A percentile compares a stretch with the other conserved stretches of the same genome.
Evolutionary conservation across 2,329 filamentous ascomycete genomes (phyloP).

Genomic region (Dothistroma pini): DNA sequence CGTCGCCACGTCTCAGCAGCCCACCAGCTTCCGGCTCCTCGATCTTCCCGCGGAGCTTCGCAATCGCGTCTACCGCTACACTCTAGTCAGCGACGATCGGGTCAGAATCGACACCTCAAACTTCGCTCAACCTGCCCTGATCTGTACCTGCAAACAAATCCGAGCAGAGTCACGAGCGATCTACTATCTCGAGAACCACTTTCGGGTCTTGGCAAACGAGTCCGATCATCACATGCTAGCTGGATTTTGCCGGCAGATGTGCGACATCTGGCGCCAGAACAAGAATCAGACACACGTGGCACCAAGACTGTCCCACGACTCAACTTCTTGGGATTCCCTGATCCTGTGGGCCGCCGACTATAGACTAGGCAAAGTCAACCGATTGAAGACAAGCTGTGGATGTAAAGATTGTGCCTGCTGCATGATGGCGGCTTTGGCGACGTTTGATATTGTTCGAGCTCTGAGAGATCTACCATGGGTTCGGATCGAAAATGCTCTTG

Average conservation of each 20-base stretch:
- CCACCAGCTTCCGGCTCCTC: slow-evolving; percentile 20
- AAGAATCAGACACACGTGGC: neutral
- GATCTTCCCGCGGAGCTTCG: slow-evolving; percentile 41
- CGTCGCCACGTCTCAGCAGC: too few relatives aligned
- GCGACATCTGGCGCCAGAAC: neutral
- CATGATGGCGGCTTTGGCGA: too few relatives aligned
- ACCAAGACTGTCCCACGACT: neutral
- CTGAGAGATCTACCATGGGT: neutral
- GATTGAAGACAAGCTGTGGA: neutral
- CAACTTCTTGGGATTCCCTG: neutral
- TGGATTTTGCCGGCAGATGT: neutral
- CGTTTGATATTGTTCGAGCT: neutral
- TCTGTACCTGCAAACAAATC: slow-evolving; percentile 44
- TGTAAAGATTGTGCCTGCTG: neutral
- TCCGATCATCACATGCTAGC: neutral
- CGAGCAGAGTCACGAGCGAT: slow-evolving; percentile 41
- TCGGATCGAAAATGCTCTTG: neutral
- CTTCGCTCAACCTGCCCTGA: slow-evolving; percentile 39
- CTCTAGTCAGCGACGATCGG: slow-evolving; percentile 35
- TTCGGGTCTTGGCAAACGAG: slow-evolving; percentile 18
- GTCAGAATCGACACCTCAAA: slow-evolving; percentile 23
- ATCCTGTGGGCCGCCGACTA: neutral
- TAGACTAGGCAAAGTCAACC: too few relatives aligned
- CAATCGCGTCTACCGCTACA: slow-evolving; percentile 42
- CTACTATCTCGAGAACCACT: slow-evolving; percentile 46